Evolutionary conservation across 1,284 basidiomycete species (phyloP), one percentile per base, ranked within the genome.

Genomic region (Quambalaria eucalypti): DNA sequence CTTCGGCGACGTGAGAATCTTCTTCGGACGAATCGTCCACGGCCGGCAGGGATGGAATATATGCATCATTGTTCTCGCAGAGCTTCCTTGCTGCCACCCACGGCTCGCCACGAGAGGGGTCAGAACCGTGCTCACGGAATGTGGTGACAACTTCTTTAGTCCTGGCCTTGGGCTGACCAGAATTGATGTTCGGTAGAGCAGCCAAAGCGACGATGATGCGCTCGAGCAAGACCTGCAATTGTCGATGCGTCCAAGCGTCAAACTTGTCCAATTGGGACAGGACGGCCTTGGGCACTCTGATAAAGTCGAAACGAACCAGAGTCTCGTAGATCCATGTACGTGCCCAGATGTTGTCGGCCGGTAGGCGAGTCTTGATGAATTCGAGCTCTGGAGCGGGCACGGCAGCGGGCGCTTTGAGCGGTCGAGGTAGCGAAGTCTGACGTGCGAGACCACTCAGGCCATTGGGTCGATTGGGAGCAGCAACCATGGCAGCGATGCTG

Each of bases 321-420:
- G 60, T 62, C 50, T 69, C 67, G 56, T 69, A 69, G 51, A 69
- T 60, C 65, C 66, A 69, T 52, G 66, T 65, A 23, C 67, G 56
- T 6, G 60, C 67, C n/a, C 61, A 57, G 46, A 69, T 50, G 48
- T 69, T 69, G 28, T 61, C 63, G 14, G 56, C 47, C 31, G 59
- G 61, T 16, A 69, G 52, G 31, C 54, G 56, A 39, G 63, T 69
- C 4, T 59, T 29, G 46, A 67, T 67, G 26, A 55, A 44, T 33
- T 64, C 56, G 9, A 67, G 53, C 12, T 46, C 26, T 12, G 67
- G 67, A 23, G 61, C 52, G 3, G 57, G 26, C 1, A 51, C 59
- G 23, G 44, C 38, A 10, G 51, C 44, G 0, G 66, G 66, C 16
- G 59, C 31, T 42, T 63, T 61, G 50, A 67, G 55, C 4, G 56